phyloP scores from a whole-genome alignment of 225 moss, liverwort and hornwort genomes.

The Marchantia polymorpha region DNA sequence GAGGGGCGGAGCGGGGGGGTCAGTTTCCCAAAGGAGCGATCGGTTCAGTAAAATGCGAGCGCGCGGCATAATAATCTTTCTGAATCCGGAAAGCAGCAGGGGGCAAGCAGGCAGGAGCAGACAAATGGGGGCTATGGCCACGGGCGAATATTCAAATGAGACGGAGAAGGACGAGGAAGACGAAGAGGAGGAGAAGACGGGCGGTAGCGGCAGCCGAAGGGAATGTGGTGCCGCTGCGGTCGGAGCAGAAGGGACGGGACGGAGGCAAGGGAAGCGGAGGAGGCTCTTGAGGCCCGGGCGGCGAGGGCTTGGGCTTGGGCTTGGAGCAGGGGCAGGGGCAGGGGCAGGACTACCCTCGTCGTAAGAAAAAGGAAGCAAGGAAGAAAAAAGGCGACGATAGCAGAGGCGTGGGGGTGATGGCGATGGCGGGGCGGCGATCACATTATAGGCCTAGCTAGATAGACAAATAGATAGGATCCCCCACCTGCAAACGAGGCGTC shows the following conservation, averaged over 20 bases:
- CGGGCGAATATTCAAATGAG: not conserved
- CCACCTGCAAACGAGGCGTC: not conserved
- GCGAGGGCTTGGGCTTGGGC: too few species aligned
- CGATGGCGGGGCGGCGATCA: not conserved
- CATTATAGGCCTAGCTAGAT: not conserved
- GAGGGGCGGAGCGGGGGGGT: too few species aligned
- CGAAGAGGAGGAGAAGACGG: too few species aligned
- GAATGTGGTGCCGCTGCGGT: not conserved
- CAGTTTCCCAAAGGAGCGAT: too few species aligned
- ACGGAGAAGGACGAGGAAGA: not conserved
- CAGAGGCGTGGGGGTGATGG: not conserved
- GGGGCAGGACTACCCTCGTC: too few species aligned
- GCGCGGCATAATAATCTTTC: too few species aligned
- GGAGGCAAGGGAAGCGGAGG: not conserved
- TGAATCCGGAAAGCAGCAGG: too few species aligned
- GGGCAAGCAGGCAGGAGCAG: too few species aligned
- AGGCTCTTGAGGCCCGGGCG: not conserved
- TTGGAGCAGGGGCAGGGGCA: too few species aligned
- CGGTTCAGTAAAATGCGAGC: too few species aligned
- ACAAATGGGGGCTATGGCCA: not conserved
- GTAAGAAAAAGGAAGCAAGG: too few species aligned
- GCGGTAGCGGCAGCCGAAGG: not conserved
- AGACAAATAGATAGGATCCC: not conserved
- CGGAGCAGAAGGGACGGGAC: not conserved
- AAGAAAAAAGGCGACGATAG: not conserved